A percentile compares a stretch with the other conserved stretches of the same genome.
These are phyloP conservation scores for Paratinospora sagittata DNA, from an alignment of 164 flowering plant species.

Conservation along the genomic window DNA sequence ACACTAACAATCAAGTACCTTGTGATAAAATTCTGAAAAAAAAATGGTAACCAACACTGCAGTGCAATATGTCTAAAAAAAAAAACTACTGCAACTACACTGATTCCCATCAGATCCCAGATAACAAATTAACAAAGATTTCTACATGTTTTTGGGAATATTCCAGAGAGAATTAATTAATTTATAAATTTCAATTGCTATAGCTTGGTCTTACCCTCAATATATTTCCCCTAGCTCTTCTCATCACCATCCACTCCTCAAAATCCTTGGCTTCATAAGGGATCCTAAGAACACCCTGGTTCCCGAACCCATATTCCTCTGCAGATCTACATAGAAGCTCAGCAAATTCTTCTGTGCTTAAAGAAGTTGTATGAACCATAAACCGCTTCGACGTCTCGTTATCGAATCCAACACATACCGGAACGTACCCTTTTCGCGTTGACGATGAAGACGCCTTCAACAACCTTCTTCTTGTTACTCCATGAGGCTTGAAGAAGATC, in stretches of 20 bases:
- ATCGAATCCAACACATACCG: constrained; percentile 37
- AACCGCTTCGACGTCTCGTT: constrained; percentile 30
- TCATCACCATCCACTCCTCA: constrained; percentile 31
- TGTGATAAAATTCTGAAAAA: too few species aligned
- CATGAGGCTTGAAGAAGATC: constrained; percentile 7
- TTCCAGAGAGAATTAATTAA: too few species aligned
- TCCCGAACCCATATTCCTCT: constrained; percentile 48
- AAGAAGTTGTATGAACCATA: constrained; percentile 31
- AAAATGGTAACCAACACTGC: too few species aligned
- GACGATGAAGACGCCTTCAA: too few species aligned
- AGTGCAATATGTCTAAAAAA: too few species aligned
- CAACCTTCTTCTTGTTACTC: constrained; percentile 15
- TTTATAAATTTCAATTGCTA: too few species aligned
- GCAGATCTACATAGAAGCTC: constrained; percentile 40
- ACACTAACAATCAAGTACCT: too few species aligned
- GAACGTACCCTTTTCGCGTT: constrained; percentile 34
- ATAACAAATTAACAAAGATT: too few species aligned
- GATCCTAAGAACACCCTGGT: constrained; percentile 42
- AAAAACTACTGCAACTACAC: too few species aligned
- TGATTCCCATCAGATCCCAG: too few species aligned
- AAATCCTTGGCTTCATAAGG: constrained; percentile 36
- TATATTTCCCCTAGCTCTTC: constrained; percentile 14
- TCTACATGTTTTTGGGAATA: too few species aligned
- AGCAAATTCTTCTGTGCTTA: constrained; percentile 29
- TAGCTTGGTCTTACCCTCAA: constrained; percentile 1